These are phyloP conservation scores for Acer negundo DNA, from an alignment of 345 rosid species.

Conservation along the genomic window DNA sequence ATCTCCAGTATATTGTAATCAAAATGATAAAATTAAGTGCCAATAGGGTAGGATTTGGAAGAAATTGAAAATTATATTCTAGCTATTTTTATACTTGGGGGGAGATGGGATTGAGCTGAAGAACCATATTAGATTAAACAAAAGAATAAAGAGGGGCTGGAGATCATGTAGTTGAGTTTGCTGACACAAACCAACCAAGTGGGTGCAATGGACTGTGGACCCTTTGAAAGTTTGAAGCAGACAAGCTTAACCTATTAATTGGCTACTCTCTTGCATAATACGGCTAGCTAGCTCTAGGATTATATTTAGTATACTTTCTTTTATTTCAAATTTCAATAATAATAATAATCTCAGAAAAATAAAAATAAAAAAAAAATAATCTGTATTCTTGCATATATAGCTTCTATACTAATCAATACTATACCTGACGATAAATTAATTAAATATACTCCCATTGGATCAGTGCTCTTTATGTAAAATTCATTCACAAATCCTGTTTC, in stretches of 20 bases:
- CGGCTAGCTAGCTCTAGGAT: constrained; percentile 32
- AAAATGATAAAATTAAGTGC: too few relatives aligned
- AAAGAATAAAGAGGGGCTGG: constrained; percentile 19
- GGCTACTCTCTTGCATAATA: neutral
- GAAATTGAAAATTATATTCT: neutral
- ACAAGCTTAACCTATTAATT: constrained; percentile 37
- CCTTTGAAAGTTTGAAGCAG: constrained; percentile 7
- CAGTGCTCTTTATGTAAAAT: neutral
- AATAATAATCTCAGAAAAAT: too few relatives aligned
- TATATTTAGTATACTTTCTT: constrained; percentile 17
- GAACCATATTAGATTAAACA: constrained; percentile 29
- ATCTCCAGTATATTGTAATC: too few relatives aligned
- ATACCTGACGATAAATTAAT: too few relatives aligned
- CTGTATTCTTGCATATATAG: too few relatives aligned
- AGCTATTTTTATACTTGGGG: neutral
- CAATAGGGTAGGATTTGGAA: too few relatives aligned
- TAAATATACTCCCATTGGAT: neutral
- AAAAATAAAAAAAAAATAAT: too few relatives aligned
- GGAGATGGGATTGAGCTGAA: neutral
- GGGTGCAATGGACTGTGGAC: constrained; percentile 13
- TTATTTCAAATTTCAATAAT: too few relatives aligned
- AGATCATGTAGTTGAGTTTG: constrained; percentile 13
- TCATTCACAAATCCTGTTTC: neutral
- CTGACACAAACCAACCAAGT: constrained; percentile 16
- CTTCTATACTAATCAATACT: neutral